A percentile compares a stretch with the other conserved stretches of the same genome.
Conservation (phyloP, 306 rosid genomes). For the Sophora flavescens region DNA sequence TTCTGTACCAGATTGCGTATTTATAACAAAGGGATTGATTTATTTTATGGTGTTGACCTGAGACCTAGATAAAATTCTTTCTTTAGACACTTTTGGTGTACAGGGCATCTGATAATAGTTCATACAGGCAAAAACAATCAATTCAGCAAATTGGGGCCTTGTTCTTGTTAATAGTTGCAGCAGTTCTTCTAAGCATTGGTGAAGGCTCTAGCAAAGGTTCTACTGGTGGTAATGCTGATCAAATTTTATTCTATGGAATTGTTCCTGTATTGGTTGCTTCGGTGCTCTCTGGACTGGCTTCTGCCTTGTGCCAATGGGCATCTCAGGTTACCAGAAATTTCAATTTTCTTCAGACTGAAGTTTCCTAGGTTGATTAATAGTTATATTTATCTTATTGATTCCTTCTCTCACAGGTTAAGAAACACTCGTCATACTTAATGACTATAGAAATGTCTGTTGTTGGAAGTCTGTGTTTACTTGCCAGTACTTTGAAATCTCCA, state of each 20-base stretch:
- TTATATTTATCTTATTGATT: conserved; percentile 31
- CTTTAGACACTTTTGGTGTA: conserved; percentile 29
- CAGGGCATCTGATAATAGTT: conserved; percentile 48
- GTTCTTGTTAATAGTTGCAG: conserved; percentile 83
- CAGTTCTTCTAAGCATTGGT: conserved; percentile 89
- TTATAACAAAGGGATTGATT: not conserved
- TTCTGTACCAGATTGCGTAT: not conserved
- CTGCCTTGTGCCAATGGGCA: conserved; percentile 98
- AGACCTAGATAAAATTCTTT: not conserved
- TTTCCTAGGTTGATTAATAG: conserved; percentile 10
- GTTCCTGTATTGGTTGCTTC: conserved; percentile 92
- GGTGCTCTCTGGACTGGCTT: conserved; percentile 95
- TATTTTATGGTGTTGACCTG: not conserved
- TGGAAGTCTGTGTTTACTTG: conserved; percentile 83
- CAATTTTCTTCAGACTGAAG: conserved; percentile 29
- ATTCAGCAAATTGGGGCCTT: conserved; percentile 94
- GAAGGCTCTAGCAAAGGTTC: conserved; percentile 90
- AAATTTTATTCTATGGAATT: conserved; percentile 82
- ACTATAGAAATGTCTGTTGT: conserved; percentile 95
- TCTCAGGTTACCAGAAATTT: conserved; percentile 78
- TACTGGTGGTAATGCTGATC: conserved; percentile 63
- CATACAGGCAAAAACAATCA: conserved; percentile 89
- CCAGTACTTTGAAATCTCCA: conserved; percentile 84
- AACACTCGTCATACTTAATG: conserved; percentile 95
- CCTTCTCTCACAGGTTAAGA: conserved; percentile 79